Conservation (phyloP, 768 basidiomycete species). For the Daedalea quercina region DNA sequence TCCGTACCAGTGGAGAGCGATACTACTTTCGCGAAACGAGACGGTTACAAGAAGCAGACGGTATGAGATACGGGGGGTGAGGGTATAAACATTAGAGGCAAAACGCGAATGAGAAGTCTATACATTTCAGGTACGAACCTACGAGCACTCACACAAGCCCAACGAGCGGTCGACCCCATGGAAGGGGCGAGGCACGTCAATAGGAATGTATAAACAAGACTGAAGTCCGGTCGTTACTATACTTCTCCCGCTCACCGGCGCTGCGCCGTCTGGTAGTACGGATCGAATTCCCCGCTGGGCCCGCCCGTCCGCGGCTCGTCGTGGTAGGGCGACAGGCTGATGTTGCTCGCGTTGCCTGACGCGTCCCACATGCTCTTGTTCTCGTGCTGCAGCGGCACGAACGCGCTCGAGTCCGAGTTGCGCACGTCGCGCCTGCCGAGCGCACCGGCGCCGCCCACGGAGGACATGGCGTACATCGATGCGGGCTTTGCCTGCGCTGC, state of each 20-base stretch:
- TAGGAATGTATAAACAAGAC: neutral
- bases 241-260: conserved; percentile 13
- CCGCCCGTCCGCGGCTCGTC: conserved; percentile 23
- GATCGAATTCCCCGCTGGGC: conserved; percentile 30
- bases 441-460: conserved; percentile 23
- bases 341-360: conserved; percentile 38
- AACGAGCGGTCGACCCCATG: neutral
- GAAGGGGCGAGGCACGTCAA: neutral
- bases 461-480: conserved; percentile 33
- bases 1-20: neutral
- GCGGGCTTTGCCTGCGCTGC: conserved; percentile 21
- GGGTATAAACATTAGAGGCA: neutral
- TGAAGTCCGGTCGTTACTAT: neutral
- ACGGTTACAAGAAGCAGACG: conserved; percentile 1
- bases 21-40: neutral
- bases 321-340: conserved; percentile 35
- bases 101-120: neutral
- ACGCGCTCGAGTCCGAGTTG: conserved; percentile 61
- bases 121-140: neutral
- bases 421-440: conserved; percentile 25
- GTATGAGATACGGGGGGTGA: neutral
- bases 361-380: conserved; percentile 46
- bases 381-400: conserved; percentile 64
- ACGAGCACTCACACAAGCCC: conserved; percentile 1
- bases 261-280: conserved; percentile 25